Base-by-base conservation (phyloP, 768 basidiomycete species). In the Suillus ampliporus region DNA sequence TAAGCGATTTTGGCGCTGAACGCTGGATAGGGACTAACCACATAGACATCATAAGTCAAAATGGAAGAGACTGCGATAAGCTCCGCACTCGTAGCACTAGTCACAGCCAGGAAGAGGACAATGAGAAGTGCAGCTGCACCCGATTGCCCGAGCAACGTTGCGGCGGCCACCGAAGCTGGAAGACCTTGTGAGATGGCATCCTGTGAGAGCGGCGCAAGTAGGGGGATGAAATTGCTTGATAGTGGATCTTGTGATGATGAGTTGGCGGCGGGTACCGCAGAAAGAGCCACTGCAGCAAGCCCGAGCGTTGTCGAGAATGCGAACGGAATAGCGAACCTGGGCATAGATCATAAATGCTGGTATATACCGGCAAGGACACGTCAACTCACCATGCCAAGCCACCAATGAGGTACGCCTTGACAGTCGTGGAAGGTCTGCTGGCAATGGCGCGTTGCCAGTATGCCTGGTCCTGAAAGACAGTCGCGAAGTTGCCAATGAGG, bases 381-480 rank as follows among this genome's bases (percentile, higher is more conserved):
- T 35, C 31, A 47, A 73, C 79, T 43, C 63, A 87, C 95, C 96
- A 97, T 2, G 93, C 90, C 9, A 95, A 72, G 4, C 95, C 95
- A 48, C 95, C 96, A 9, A 95, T 82, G 4, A 96, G 79, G 77
- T 94, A 98, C 0, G 92, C 95, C 74, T 95, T 95, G 62, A 96
- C 94, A 14, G 90, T 91, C n/a, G 84, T 88, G 1, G 86, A 88
- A 0, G 94, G 94, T 17, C 88, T 80, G 63, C 89, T 90, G 2
- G 96, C 95, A 70, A 97, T 94, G 1, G 95, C 95, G 14, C 94
- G 84, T 71, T 95, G 93, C 89, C 92, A 97, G 76, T 97, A 98
- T 1, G 92, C 89, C 69, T 92, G 89, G 63, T 86, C 84, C 68
- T 85, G 82, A 69, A 86, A 85, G 4, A 88, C 85, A 11, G 83